Evolutionary conservation across 306 rosid genomes (phyloP).

Genomic region (Quillaja saponaria): DNA sequence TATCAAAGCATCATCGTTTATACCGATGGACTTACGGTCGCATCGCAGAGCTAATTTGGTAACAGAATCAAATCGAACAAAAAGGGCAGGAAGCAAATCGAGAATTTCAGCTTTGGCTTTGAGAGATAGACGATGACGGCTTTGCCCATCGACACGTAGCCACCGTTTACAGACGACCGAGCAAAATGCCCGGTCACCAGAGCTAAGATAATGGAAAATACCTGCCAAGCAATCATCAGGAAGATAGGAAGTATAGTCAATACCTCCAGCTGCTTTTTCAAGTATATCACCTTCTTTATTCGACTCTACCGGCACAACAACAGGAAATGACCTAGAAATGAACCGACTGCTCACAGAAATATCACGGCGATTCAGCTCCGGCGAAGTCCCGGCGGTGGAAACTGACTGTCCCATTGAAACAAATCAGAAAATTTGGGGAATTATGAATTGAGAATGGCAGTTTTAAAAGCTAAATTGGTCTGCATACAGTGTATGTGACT

Average conservation of each 20-base stretch:
- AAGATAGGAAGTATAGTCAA: conserved; percentile 54
- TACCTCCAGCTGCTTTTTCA: not conserved
- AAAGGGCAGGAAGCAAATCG: conserved; percentile 51
- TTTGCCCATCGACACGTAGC: conserved; percentile 63
- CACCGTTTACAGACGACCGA: conserved; percentile 68
- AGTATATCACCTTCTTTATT: conserved; percentile 17
- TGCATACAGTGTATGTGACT: not conserved
- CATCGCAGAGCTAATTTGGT: conserved; percentile 69
- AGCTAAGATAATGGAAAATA: conserved; percentile 54
- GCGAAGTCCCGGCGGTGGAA: conserved; percentile 39
- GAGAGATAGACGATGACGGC: conserved; percentile 62
- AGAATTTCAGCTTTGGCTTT: conserved; percentile 48
- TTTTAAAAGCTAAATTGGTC: not conserved
- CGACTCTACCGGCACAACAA: not conserved
- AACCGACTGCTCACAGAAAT: conserved; percentile 26
- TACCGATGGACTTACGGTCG: conserved; percentile 61
- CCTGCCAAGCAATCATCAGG: conserved; percentile 69
- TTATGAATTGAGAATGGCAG: not conserved
- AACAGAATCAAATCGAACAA: conserved; percentile 66
- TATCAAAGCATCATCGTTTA: conserved; percentile 61
- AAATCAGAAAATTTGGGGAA: not conserved
- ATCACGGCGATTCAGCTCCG: conserved; percentile 20
- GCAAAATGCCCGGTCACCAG: conserved; percentile 58
- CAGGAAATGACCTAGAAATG: conserved; percentile 19
- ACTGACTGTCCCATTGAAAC: conserved; percentile 65